Base-by-base conservation (phyloP, 1,284 basidiomycete genomes). In the Rhodotorula sp. region DNA sequence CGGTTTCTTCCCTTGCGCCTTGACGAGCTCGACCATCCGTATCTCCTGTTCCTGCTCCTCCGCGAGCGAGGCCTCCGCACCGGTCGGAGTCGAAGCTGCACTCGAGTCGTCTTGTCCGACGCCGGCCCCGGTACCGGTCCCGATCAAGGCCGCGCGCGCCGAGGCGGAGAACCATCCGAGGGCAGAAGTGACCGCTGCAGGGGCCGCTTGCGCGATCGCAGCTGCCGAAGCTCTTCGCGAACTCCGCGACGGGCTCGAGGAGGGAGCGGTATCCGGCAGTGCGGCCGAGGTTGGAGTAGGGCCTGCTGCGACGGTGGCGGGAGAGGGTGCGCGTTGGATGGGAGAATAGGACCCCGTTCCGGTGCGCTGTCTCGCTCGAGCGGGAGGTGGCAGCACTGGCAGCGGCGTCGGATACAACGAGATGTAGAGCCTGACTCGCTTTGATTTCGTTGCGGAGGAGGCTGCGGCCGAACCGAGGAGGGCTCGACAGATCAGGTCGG, bases 81-180 rank as follows among this genome's bases (percentile, higher is more conserved):
- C 63, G 6, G 46, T 21, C 8, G 20, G 29, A 2, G 23, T 23
- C 6, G 29, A 39, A 8, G 8, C 0, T 7, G 6, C 54, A 3
- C 14, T 31, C 14, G 54, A 12, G 14, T 56, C 54, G 12, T 56
- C 54, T 29, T 56, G 54, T 14, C 10, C 39, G 39, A 14, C 39
- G 39, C 39, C 39, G 39, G 39, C 10, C 2, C 39, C 10, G 10
- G 39, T 14, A 12, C 39, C 39, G 7, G 54, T 18, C 1, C 54
- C 54, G 18, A 56, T 26, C 54, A n/a, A 56, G 0, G 67, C 61
- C 3, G 71, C 71, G 5, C 71, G 56, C 1, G 68, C 71, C 16
- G 65, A 69, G 0, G 70, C 63, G 10, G 68, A 68, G n/a, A 75
- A 68, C 74, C 74, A 75, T 14, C 69, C 69, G n/a, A 73, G 63